A percentile compares a stretch with the other conserved stretches of the same genome.
These are phyloP conservation scores for Ganoderma resinaceum DNA, from an alignment of 1,284 basidiomycete species.

Conservation along the genomic window DNA sequence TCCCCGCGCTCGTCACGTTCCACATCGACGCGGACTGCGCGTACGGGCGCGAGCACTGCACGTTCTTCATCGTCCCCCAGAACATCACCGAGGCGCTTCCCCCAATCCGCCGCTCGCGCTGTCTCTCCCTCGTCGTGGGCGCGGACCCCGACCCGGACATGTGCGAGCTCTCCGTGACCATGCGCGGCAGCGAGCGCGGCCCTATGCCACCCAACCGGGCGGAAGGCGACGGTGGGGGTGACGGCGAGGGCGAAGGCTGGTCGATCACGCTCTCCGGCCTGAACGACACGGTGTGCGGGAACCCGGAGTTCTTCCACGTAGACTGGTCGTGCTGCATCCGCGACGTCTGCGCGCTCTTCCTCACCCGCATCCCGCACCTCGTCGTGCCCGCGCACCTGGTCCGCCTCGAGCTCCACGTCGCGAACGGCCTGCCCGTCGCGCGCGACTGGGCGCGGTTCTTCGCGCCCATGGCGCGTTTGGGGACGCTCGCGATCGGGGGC, in stretches of 20 bases:
- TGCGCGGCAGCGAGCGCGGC: too few relatives aligned
- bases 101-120: neutral
- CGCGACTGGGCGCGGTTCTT: constrained; percentile 3
- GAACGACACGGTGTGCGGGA: neutral
- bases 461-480: neutral
- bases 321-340: neutral
- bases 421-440: neutral
- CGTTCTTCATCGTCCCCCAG: neutral
- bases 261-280: neutral
- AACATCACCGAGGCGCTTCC: neutral
- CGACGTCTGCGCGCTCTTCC: neutral
- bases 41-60: neutral
- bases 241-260: too few relatives aligned
- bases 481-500: neutral
- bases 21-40: neutral
- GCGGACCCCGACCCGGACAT: too few relatives aligned
- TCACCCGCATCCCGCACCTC: neutral
- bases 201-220: too few relatives aligned
- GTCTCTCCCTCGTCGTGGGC: neutral
- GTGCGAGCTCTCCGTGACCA: neutral
- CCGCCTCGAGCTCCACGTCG: neutral
- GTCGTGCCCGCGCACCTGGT: neutral
- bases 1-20: neutral
- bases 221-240: too few relatives aligned
- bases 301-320: neutral